A percentile compares a stretch with the other conserved stretches of the same genome.
Conservation (phyloP, 2,329 filamentous ascomycete genomes). For the Xylaria sp. region DNA sequence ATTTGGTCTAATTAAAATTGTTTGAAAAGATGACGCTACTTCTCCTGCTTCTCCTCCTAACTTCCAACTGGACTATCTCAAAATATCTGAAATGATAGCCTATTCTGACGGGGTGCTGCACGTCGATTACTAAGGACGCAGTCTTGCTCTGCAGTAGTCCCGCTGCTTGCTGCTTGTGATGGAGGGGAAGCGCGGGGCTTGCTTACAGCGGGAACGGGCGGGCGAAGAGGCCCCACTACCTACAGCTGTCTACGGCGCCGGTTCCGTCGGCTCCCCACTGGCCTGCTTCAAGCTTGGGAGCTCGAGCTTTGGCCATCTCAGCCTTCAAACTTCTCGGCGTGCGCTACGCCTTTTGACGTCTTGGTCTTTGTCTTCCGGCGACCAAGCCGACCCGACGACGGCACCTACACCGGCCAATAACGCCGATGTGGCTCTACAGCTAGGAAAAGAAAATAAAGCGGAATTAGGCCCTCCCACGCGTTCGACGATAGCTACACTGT, state of each 20-base stretch:
- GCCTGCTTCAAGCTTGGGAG: conserved; percentile 9
- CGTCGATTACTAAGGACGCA: conserved; percentile 53
- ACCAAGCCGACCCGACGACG: neutral
- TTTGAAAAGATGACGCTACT: neutral
- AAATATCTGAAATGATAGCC: too few relatives aligned
- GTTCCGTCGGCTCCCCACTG: conserved; percentile 21
- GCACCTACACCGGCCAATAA: neutral
- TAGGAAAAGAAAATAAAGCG: neutral
- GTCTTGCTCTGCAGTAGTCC: conserved; percentile 15
- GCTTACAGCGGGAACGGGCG: conserved; percentile 27
- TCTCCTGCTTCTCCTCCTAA: neutral
- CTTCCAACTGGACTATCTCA: conserved; percentile 9
- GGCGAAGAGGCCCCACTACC: conserved; percentile 13
- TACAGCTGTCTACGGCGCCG: conserved; percentile 20
- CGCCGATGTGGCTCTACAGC: neutral
- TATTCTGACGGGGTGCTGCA: conserved; percentile 28
- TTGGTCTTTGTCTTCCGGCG: neutral
- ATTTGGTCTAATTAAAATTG: neutral
- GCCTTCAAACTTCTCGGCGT: conserved; percentile 25
- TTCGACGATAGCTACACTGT: neutral
- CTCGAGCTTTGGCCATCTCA: conserved; percentile 37
- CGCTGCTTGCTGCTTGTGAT: conserved; percentile 16
- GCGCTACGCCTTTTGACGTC: neutral
- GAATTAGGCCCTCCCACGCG: neutral
- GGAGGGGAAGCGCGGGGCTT: neutral